Evolutionary conservation across 2,329 filamentous ascomycete species (phyloP).

Genomic region (Macrophomina tecta): DNA sequence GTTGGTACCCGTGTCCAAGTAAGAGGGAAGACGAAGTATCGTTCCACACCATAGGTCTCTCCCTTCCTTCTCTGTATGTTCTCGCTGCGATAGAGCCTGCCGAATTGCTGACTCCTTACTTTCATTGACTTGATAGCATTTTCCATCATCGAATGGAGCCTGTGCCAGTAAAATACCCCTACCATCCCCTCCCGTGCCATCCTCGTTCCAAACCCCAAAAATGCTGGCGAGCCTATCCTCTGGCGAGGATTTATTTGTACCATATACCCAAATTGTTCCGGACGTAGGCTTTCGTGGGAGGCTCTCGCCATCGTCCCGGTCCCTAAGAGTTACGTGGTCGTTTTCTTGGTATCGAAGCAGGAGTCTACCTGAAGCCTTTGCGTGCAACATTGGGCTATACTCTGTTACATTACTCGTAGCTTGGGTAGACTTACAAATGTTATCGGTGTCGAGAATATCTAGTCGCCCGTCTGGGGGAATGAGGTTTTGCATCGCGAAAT

Average conservation of each 20-base stretch:
- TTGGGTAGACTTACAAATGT: slow-evolving; percentile 8
- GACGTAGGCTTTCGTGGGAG: background rate
- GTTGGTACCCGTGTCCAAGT: slow-evolving; percentile 64
- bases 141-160: background rate
- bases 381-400: background rate
- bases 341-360: background rate
- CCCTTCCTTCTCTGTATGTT: background rate
- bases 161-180: background rate
- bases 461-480: background rate
- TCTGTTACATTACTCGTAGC: background rate
- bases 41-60: slow-evolving; percentile 74
- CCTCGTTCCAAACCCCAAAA: background rate
- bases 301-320: background rate
- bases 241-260: background rate
- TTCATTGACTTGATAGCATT: slow-evolving; percentile 1
- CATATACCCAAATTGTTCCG: slow-evolving; percentile 1
- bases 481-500: background rate
- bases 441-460: background rate
- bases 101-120: background rate
- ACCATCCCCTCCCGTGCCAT: background rate
- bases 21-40: slow-evolving; percentile 74
- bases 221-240: background rate
- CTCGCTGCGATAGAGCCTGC: background rate
- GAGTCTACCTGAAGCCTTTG: background rate
- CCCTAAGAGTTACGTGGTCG: background rate